phyloP scores from a whole-genome alignment of 2,329 filamentous ascomycete genomes.

The Metarhizium anisopliae region DNA sequence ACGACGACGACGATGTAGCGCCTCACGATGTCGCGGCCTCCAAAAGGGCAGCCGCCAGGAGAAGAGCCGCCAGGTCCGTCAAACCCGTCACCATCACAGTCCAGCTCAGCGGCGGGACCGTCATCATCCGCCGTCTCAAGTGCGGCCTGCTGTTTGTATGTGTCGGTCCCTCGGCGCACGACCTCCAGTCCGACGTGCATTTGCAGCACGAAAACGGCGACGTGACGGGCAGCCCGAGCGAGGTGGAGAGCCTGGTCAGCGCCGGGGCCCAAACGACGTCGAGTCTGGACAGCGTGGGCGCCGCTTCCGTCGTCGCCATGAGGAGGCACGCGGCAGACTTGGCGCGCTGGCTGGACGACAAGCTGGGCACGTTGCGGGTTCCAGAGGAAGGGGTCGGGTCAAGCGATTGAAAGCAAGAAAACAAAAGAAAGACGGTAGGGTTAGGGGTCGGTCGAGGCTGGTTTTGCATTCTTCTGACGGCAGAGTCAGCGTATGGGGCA shows the following conservation, averaged over 20 bases:
- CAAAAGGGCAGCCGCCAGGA: not conserved
- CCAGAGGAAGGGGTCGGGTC: constrained; percentile 41
- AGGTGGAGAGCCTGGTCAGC: constrained; percentile 38
- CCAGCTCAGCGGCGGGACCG: constrained; percentile 48
- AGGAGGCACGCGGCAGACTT: constrained; percentile 50
- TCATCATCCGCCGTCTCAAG: constrained; percentile 47
- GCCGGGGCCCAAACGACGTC: constrained; percentile 35
- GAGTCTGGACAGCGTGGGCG: constrained; percentile 28
- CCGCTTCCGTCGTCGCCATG: constrained; percentile 40
- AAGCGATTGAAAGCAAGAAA: not conserved
- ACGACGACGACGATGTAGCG: constrained; percentile 11
- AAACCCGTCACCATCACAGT: constrained; percentile 42
- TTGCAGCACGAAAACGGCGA: constrained; percentile 20
- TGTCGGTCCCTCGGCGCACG: constrained; percentile 37
- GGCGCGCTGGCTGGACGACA: constrained; percentile 50
- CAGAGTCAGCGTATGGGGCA: not conserved
- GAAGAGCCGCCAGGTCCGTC: constrained; percentile 12
- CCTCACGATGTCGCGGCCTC: constrained; percentile 1
- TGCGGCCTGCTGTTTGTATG: constrained; percentile 56
- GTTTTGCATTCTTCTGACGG: not conserved
- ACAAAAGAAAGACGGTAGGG: too few species aligned
- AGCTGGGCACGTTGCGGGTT: constrained; percentile 43
- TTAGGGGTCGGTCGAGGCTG: too few species aligned
- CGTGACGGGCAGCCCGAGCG: constrained; percentile 28
- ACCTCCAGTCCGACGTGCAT: constrained; percentile 12